Evolutionary conservation across 768 basidiomycete genomes (phyloP), one percentile per base, ranked within the genome.

Genomic region (Flagelloscypha sp.): DNA sequence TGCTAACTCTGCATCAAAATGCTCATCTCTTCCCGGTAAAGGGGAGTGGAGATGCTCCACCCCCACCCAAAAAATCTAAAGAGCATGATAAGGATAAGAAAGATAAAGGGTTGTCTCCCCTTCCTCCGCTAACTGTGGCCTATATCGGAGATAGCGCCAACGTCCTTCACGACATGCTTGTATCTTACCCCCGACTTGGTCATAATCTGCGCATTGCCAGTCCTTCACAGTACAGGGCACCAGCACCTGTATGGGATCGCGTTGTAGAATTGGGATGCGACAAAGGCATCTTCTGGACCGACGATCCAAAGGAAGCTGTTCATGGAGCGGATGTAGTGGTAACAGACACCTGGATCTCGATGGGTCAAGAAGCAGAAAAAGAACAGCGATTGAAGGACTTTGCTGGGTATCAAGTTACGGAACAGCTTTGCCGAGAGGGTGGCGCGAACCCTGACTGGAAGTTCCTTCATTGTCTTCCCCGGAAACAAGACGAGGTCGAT

Each of bases 261-360:
- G 84, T 95, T 29, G 70, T 72, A 36, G 76, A 79, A 49, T 68
- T 87, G 5, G 79, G 65, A 6, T 85, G 83, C 49, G 82, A 86
- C 43, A 70, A 79, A 47, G 56, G 60, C 33, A 85, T 88, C 30
- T 70, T 63, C 62, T 87, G 85, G 86, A 73, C 73, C 19, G 61
- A 55, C 7, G 82, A 88, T 47, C 93, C 94, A 1, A 70, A 68
- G 33, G 87, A 92, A 53, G 95, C 95, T 0, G 85, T 97, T 6
- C 57, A 79, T 3, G 81, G 77, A 28, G 95, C 95, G 6, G 88
- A 97, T 50, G 76, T 97, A n/a, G 85, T 97, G 30, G 75, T 95
- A 8, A 99, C 95, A 2, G 95, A 99, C 56, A 99, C 95, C 4
- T 99, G 94, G 90, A 90, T 98, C 44, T 97, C 94, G 2, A 98